Percentiles rank a stretch among this genome's conserved stretches.
Evolutionary conservation across 2,329 filamentous ascomycete species (phyloP).

Genomic region (Ophiosphaerella narmari): DNA sequence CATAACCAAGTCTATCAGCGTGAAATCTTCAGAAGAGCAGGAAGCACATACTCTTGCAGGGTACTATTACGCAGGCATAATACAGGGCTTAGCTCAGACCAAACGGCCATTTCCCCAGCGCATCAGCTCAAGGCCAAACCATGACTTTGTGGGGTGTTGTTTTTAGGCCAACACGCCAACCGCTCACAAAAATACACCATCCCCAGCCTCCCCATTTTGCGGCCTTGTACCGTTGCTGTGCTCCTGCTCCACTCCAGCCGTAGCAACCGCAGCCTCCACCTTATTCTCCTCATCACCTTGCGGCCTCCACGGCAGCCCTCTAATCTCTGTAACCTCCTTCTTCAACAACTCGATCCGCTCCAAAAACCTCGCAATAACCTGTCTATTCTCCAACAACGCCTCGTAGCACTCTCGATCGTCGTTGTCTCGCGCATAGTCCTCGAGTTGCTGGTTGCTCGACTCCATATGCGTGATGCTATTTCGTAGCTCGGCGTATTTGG

Average conservation of each 20-base stretch:
- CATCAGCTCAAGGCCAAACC: too few species aligned
- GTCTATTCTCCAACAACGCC: conserved; percentile 73
- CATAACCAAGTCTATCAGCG: too few species aligned
- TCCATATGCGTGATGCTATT: conserved; percentile 76
- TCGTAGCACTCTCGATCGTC: conserved; percentile 74
- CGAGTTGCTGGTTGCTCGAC: conserved; percentile 73
- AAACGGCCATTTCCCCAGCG: too few species aligned
- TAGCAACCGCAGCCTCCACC: conserved; percentile 8
- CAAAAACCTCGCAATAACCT: conserved; percentile 69
- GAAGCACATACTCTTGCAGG: too few species aligned
- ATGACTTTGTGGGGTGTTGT: too few species aligned
- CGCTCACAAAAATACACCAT: conserved; percentile 22
- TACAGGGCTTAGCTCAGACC: too few species aligned
- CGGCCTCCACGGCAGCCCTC: conserved; percentile 59
- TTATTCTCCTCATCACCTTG: conserved; percentile 22
- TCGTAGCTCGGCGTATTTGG: conserved; percentile 75
- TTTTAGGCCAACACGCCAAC: background rate
- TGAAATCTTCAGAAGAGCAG: too few species aligned
- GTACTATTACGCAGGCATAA: too few species aligned
- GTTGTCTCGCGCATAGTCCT: conserved; percentile 58
- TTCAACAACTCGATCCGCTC: conserved; percentile 68
- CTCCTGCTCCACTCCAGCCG: background rate
- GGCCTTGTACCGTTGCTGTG: conserved; percentile 2
- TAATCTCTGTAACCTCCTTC: conserved; percentile 65
- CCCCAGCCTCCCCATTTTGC: conserved; percentile 8